Evolutionary conservation across 2,329 filamentous ascomycete genomes (phyloP), one percentile per base, ranked within the genome.

Genomic region (Davidsoniella eucalypti): DNA sequence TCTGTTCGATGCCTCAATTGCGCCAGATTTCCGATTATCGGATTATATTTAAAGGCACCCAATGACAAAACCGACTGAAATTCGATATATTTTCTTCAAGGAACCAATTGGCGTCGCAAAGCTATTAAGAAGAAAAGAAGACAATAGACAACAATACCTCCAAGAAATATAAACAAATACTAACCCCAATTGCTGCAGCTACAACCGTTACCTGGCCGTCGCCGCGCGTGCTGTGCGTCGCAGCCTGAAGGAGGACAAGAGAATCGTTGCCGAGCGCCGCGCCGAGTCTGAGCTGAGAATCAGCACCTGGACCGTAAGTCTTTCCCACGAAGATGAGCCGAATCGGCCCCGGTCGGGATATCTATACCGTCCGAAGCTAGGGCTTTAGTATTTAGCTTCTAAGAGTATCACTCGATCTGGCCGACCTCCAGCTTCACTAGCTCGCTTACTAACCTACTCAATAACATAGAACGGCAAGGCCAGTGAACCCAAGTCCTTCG

Each of bases 191-290:
- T 21, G 25, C 49, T 56, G 57, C 67, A 98, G 92, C 73, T 98
- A 98, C 86, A 98, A 98, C 83, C 92, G 88, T 74, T 96, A 95
- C 82, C 82, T 98, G 66, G 81, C 88, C 65, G 79, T 98, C 71
- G 87, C 92, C 64, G 80, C 88, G 69, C 87, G 88, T 69, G 84
- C 86, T 65, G 85, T 98, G 67, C 92, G 93, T 73, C 84, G 87
- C 67, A 94, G 87, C 67, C 76, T 98, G 68, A 95, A 96, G 78
- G 92, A 98, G 64, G 86, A 92, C 53, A 83, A 87, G 74, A 80
- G 92, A 71, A 68, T 95, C 58, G 67, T 67, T 59, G 87, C 88
- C 57, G 92, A 96, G 78, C 82, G 86, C 65, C 81, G 92, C 66
- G 88, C 87, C 64, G 79, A 87, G 69, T 82, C 82, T 70, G 90